Evolutionary conservation across 1,139 yeast genomes (phyloP).

Genomic region (Saccharomyces hybrid): DNA sequence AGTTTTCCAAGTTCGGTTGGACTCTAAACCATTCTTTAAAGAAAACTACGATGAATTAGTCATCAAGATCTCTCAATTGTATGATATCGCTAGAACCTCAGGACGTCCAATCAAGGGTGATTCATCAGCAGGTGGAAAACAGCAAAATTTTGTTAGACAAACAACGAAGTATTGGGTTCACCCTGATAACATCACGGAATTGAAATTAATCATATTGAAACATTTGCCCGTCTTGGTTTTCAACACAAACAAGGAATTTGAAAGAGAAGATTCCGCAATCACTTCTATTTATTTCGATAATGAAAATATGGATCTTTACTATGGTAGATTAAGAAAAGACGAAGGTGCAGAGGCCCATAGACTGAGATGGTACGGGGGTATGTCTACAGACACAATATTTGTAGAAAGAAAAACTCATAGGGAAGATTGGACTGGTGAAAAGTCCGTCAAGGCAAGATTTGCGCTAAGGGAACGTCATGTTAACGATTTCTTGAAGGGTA

Average conservation of each 20-base stretch:
- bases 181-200: constrained; percentile 96
- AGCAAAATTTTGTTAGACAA: constrained; percentile 95
- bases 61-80: constrained; percentile 79
- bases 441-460: constrained; percentile 94
- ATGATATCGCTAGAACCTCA: constrained; percentile 87
- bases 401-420: constrained; percentile 97
- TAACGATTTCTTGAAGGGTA: constrained; percentile 74
- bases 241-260: constrained; percentile 93
- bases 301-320: constrained; percentile 77
- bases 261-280: constrained; percentile 87
- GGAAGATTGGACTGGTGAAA: constrained; percentile 99
- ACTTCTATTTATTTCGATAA: constrained; percentile 94
- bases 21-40: constrained; percentile 89
- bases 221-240: constrained; percentile 94
- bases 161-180: constrained; percentile 99
- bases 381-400: constrained; percentile 84
- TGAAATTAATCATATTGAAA: constrained; percentile 79
- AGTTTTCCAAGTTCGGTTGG: constrained; percentile 83
- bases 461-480: constrained; percentile 85
- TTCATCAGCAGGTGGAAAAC: constrained; percentile 92
- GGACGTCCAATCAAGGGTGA: constrained; percentile 95
- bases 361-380: constrained; percentile 97
- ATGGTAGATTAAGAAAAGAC: constrained; percentile 88
- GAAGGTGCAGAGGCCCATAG: constrained; percentile 99
- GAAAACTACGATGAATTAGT: constrained; percentile 86